Evolutionary conservation across 164 flowering plant genomes (phyloP).

Genomic region (Berberis thunbergii): DNA sequence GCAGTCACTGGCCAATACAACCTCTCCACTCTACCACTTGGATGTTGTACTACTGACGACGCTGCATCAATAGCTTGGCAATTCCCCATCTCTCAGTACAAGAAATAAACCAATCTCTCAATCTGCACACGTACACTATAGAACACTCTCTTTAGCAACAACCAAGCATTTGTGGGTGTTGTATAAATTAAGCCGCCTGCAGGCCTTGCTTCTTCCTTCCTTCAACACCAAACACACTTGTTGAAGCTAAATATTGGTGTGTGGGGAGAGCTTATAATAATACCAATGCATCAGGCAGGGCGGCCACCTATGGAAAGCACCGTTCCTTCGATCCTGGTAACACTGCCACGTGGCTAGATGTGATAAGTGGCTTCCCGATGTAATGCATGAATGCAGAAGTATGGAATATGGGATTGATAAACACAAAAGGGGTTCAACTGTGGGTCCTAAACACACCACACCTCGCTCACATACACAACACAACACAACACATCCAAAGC

Average conservation of each 20-base stretch:
- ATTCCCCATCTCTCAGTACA: slow-evolving; percentile 49
- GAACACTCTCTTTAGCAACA: slow-evolving; percentile 9
- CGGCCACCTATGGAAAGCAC: background rate
- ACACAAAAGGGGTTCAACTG: background rate
- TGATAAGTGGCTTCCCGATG: background rate
- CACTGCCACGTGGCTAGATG: slow-evolving; percentile 8
- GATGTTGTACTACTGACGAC: slow-evolving; percentile 62
- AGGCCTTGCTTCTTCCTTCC: background rate
- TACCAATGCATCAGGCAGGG: background rate
- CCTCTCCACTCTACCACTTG: slow-evolving; percentile 59
- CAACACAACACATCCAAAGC: background rate
- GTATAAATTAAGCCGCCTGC: background rate
- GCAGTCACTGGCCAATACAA: slow-evolving; percentile 62
- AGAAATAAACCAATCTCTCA: no score
- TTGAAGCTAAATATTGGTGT: background rate
- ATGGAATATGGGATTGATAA: slow-evolving; percentile 3
- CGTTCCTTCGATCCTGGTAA: slow-evolving; percentile 6
- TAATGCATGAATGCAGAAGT: background rate
- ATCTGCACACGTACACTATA: no score
- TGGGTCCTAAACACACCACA: background rate
- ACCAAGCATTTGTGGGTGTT: slow-evolving; percentile 6
- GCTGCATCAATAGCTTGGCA: slow-evolving; percentile 91
- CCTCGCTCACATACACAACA: background rate
- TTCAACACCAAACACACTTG: slow-evolving; percentile 3
- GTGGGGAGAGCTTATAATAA: slow-evolving; percentile 1